phyloP scores from a whole-genome alignment of 2,329 filamentous ascomycete genomes.

The Pseudocercospora crystallina region DNA sequence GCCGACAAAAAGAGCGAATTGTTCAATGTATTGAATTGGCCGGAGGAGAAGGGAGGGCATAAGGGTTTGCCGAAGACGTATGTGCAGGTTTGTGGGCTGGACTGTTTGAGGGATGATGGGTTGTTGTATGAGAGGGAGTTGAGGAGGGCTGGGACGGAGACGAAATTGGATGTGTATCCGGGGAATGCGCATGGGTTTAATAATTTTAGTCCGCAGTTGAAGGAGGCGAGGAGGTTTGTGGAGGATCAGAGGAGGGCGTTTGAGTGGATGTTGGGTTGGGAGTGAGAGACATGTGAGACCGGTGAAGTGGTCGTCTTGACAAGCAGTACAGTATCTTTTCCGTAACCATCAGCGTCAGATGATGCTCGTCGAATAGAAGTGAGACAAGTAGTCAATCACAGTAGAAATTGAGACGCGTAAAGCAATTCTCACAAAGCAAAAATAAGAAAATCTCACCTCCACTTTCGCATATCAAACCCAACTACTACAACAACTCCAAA shows the following conservation, averaged over 20 bases:
- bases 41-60: slow-evolving; percentile 18
- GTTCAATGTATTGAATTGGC: slow-evolving; percentile 4
- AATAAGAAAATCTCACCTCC: too few species aligned
- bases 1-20: neutral
- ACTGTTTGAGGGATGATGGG: slow-evolving; percentile 51
- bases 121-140: slow-evolving; percentile 48
- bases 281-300: too few species aligned
- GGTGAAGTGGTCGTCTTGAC: too few species aligned
- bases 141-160: slow-evolving; percentile 42
- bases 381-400: too few species aligned
- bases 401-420: too few species aligned
- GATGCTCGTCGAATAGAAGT: too few species aligned
- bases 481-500: neutral
- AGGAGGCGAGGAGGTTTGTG: slow-evolving; percentile 25
- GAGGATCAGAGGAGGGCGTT: slow-evolving; percentile 32
- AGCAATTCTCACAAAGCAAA: too few species aligned
- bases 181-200: slow-evolving; percentile 36
- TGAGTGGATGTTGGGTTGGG: slow-evolving; percentile 29
- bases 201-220: slow-evolving; percentile 24
- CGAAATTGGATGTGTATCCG: slow-evolving; percentile 43
- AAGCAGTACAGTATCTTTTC: too few species aligned
- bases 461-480: too few species aligned
- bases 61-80: slow-evolving; percentile 45
- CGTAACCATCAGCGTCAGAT: too few species aligned
- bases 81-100: slow-evolving; percentile 47